These are phyloP conservation scores for Trichoderma oligosporum DNA, from an alignment of 2,329 filamentous ascomycete species.

Conservation along the genomic window DNA sequence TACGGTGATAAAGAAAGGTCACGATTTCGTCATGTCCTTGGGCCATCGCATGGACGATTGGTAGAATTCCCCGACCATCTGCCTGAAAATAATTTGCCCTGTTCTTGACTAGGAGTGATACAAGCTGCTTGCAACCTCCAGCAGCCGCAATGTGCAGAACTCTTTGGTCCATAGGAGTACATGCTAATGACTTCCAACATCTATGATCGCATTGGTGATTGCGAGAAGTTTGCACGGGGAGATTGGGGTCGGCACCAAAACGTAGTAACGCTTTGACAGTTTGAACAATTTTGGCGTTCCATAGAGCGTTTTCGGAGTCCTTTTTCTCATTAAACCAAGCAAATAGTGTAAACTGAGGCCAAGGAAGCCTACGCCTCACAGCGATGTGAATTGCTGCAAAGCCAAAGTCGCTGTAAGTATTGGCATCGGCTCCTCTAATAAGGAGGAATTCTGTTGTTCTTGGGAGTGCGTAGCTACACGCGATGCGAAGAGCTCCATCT, in stretches of 20 bases:
- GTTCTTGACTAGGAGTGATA: not conserved
- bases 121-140: not conserved
- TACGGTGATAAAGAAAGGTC: not conserved
- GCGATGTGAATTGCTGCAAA: conserved; percentile 17
- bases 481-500: conserved; percentile 16
- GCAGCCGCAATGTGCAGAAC: conserved; percentile 16
- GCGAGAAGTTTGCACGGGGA: not conserved
- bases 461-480: conserved; percentile 17
- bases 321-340: not conserved
- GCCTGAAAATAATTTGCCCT: not conserved
- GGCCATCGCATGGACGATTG: conserved; percentile 13
- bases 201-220: not conserved
- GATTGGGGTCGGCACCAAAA: conserved; percentile 13
- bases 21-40: conserved; percentile 4
- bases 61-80: conserved; percentile 12
- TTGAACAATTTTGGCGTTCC: not conserved
- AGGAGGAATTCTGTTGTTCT: conserved; percentile 9
- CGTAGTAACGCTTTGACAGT: conserved; percentile 5
- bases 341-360: not conserved
- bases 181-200: conserved; percentile 18
- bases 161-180: conserved; percentile 1
- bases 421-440: conserved; percentile 14
- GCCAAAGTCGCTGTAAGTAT: not conserved
- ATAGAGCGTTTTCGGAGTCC: not conserved
- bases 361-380: not conserved